Percentiles rank a stretch among this genome's conserved stretches.
These are phyloP conservation scores for Solanum appendiculatum DNA, from an alignment of 257 asterid genomes.

Conservation along the genomic window DNA sequence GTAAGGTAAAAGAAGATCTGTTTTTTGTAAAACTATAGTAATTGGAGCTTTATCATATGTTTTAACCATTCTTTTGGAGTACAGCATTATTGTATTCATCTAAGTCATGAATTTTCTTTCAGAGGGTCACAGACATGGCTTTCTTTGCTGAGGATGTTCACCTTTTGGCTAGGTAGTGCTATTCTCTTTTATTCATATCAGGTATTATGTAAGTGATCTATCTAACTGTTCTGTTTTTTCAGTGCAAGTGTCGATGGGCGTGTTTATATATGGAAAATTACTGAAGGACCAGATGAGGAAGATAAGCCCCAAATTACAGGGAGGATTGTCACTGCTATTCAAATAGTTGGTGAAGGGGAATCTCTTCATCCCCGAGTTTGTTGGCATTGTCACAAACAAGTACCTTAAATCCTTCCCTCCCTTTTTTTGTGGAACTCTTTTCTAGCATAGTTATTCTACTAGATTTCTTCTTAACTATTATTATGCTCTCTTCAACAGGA, in stretches of 20 bases:
- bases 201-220: background rate
- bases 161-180: constrained; percentile 82
- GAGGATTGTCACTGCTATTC: constrained; percentile 63
- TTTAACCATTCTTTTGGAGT: background rate
- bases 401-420: constrained; percentile 7
- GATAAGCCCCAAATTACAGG: constrained; percentile 90
- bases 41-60: background rate
- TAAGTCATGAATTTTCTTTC: constrained; percentile 18
- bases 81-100: background rate
- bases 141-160: constrained; percentile 99
- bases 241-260: constrained; percentile 98
- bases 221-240: constrained; percentile 15
- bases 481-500: constrained; percentile 39
- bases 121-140: constrained; percentile 99
- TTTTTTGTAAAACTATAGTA: background rate
- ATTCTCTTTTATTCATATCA: background rate
- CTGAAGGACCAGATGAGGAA: constrained; percentile 94
- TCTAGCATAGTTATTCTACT: background rate
- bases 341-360: constrained; percentile 72
- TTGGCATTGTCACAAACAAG: constrained; percentile 99
- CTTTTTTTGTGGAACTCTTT: background rate
- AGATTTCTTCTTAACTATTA: background rate
- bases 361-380: constrained; percentile 92
- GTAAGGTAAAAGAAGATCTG: background rate
- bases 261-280: constrained; percentile 83